Evolutionary conservation across 2,329 filamentous ascomycete species (phyloP), one percentile per base, ranked within the genome.

Genomic region (Metarhizium guizhouense): DNA sequence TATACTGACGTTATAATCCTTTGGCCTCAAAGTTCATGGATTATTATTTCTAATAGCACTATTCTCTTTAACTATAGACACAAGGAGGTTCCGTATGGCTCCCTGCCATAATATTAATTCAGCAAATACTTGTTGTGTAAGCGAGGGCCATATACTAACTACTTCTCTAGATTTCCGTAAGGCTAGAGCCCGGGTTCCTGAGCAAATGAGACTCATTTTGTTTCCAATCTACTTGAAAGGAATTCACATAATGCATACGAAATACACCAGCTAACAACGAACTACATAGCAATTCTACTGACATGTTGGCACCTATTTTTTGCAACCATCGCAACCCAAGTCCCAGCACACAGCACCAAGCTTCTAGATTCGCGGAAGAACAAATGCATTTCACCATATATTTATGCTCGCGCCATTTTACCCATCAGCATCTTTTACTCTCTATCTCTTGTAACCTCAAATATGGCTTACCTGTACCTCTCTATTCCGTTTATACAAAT

Each of bases 41-140:
- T 95, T 62, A 79, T 89, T 62, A 82, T 94, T 68, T 94, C 88
- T 64, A 93, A 90, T 61, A 78, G 83, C 65, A 90, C 92, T 59
- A 95, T 95, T 67, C 75, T 95, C 58, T 95, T 95, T 79, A 95
- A 95, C 95, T 51, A 80, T 95, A 57, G 83, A 89, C 67, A 49
- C 48, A 7, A 47, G 36, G 59, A 60, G 59, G 52, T 64, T 64
- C 34, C 61, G 63, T 64, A n/a, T n/a, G 25, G n/a, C 3, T 18
- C 25, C 29, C 16, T 16, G 7, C 3, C 4, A 34, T 34, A 1
- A 34, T 34, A 34, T 34, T 11, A 1, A 34, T 34, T 7, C 10
- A 34, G 6, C 7, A 34, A 8, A 34, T 3, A 47, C 18, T 11
- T 16, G 16, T 10, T 29, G 10, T 6, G n/a, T 7, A 25, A 47